A percentile compares a stretch with the other conserved stretches of the same genome.
Evolutionary conservation across 768 basidiomycete genomes (phyloP).

Genomic region (Heimioporus sp.): DNA sequence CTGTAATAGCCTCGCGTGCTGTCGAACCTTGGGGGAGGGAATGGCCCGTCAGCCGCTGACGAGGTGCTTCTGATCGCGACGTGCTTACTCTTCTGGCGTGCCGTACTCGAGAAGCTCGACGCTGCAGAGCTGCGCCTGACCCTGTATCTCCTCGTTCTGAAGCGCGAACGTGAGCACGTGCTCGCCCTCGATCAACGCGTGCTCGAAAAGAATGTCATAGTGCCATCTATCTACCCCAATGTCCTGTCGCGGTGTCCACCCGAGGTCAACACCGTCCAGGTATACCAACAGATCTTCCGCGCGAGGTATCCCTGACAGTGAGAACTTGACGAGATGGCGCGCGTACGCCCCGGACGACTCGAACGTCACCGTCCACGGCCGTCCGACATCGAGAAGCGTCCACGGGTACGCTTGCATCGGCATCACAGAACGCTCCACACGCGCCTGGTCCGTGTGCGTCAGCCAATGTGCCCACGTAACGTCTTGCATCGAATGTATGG

Average conservation of each 20-base stretch:
- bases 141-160: constrained; percentile 44
- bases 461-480: constrained; percentile 78
- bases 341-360: constrained; percentile 61
- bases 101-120: constrained; percentile 75
- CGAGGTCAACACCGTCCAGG: constrained; percentile 59
- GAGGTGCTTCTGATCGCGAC: not conserved
- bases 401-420: constrained; percentile 75
- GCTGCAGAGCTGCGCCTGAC: constrained; percentile 72
- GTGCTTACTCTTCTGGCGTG: constrained; percentile 52
- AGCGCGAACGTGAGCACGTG: constrained; percentile 63
- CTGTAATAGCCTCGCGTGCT: constrained; percentile 56
- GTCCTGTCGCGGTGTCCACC: constrained; percentile 48
- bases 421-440: constrained; percentile 70
- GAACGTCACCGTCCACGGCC: constrained; percentile 61
- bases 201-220: constrained; percentile 54
- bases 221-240: constrained; percentile 76
- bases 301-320: constrained; percentile 66
- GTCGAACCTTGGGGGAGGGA: constrained; percentile 52
- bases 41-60: not conserved
- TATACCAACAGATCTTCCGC: constrained; percentile 51
- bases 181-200: constrained; percentile 42
- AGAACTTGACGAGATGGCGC: constrained; percentile 64
- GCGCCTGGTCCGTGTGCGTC: constrained; percentile 34
- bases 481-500: constrained; percentile 41
- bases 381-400: constrained; percentile 62